phyloP scores from a whole-genome alignment of 2,329 filamentous ascomycete genomes.

The Colletotrichum liaoningense region DNA sequence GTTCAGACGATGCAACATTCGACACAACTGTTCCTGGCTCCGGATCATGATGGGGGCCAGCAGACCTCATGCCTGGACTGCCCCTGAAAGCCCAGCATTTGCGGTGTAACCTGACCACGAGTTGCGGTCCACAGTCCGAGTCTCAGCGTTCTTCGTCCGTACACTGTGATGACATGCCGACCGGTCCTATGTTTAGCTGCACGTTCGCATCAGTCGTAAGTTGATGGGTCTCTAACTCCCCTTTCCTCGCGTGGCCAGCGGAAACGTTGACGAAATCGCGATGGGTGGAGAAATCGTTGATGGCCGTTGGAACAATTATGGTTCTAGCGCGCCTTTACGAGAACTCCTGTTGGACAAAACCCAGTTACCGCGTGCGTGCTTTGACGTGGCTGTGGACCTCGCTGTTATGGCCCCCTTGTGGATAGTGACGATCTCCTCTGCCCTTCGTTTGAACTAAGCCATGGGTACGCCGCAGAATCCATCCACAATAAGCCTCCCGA shows the following conservation, averaged over 20 bases:
- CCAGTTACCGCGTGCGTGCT: constrained; percentile 3
- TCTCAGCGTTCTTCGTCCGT: too few species aligned
- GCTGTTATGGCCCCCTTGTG: constrained; percentile 1
- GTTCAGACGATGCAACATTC: too few species aligned
- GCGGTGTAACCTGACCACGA: too few species aligned
- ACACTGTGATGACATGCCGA: not conserved
- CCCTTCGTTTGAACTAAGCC: constrained; percentile 9
- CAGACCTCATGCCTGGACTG: too few species aligned
- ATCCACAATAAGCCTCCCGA: not conserved
- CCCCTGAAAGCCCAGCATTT: too few species aligned
- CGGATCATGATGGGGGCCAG: too few species aligned
- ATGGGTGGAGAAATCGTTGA: not conserved
- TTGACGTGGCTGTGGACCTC: constrained; percentile 2
- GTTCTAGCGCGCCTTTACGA: not conserved
- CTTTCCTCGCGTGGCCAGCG: not conserved
- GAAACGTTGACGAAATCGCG: not conserved
- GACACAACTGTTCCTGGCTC: too few species aligned
- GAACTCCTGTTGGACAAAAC: not conserved
- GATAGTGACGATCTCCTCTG: constrained; percentile 4
- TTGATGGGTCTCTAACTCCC: not conserved
- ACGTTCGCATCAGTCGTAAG: not conserved
- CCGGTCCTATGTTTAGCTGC: too few species aligned
- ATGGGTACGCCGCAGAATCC: constrained; percentile 15
- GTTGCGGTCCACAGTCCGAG: too few species aligned
- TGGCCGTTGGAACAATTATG: not conserved